Evolutionary conservation across 2,329 filamentous ascomycete species (phyloP), one percentile per base, ranked within the genome.

Genomic region (Botrytis medusae): DNA sequence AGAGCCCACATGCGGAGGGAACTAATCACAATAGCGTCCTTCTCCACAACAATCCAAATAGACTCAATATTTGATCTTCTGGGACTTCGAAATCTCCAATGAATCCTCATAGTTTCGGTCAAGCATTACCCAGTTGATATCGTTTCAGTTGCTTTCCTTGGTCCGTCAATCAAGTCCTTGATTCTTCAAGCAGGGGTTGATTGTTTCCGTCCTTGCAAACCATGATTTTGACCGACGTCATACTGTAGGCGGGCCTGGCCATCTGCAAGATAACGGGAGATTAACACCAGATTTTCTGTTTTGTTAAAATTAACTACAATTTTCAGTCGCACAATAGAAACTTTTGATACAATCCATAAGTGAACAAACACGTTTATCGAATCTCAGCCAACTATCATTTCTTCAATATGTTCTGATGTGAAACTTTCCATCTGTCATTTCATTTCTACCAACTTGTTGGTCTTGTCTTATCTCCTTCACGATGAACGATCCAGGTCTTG

Each of bases 401-500:
- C 34, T 44, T 32, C 65, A 32, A 42, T 6, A 68, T 68, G 65
- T 25, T 20, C 40, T 68, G 34, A 67, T n/a, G 10, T n/a, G 40
- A 12, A 42, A 68, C 12, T 42, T 16, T 29, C 64, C 64, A 42
- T 68, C 25, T 16, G 25, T 14, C 64, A 22, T 29, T 22, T 42
- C 16, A 68, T 29, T 32, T 32, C 10, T 57, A 48, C 25, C 64
- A 7, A 29, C 4, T 29, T 25, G 9, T 25, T 57, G 8, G 37
- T 6, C 63, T 29, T 22, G 25, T 57, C 48, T 29, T 20, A 68
- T 25, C 29, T 29, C n/a, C n/a, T 22, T n/a, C 59, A 77, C 63
- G 14, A 80, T 80, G 79, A 80, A 80, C 69, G 78, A 79, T 65
- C 79, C 78, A 51, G 79, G 79, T 22, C 76, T 80, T 22, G 76